phyloP scores from a whole-genome alignment of 2,329 filamentous ascomycete species.

The Escovopsis sp. region DNA sequence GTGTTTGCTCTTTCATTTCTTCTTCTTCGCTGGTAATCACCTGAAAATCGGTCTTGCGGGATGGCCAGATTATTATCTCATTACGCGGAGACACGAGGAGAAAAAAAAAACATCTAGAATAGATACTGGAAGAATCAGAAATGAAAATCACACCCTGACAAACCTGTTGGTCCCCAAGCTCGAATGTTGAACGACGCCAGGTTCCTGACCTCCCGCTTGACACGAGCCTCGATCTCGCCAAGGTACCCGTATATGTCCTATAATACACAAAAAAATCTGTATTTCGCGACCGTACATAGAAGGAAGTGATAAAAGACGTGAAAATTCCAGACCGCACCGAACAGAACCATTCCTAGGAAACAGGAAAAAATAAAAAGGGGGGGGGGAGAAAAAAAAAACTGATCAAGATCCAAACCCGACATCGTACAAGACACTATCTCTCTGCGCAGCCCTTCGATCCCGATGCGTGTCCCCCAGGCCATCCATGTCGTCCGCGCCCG shows the following conservation, averaged over 20 bases:
- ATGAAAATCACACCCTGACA: no score
- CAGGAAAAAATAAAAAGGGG: background rate
- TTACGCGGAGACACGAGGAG: background rate
- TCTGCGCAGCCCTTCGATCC: conserved; percentile 9
- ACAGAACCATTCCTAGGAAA: background rate
- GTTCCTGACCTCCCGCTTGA: conserved; percentile 8
- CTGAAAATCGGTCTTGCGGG: background rate
- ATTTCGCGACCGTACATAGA: no score
- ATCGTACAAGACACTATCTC: conserved; percentile 15
- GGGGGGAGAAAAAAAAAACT: background rate
- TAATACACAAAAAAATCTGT: no score
- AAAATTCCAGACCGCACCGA: background rate
- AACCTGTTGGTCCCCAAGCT: no score
- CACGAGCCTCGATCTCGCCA: background rate
- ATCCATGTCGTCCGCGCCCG: conserved; percentile 4
- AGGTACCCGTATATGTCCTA: background rate
- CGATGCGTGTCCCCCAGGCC: conserved; percentile 2
- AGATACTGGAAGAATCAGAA: no score
- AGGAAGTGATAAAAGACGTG: no score
- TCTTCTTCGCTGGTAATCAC: no score
- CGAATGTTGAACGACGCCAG: background rate
- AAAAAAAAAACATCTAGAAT: conserved; percentile 12
- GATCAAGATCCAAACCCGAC: conserved; percentile 13
- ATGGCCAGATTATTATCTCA: background rate
- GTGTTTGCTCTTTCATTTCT: background rate